Evolutionary conservation across 2,329 filamentous ascomycete species (phyloP), one percentile per base, ranked within the genome.

Genomic region (Exophiala viscosa): DNA sequence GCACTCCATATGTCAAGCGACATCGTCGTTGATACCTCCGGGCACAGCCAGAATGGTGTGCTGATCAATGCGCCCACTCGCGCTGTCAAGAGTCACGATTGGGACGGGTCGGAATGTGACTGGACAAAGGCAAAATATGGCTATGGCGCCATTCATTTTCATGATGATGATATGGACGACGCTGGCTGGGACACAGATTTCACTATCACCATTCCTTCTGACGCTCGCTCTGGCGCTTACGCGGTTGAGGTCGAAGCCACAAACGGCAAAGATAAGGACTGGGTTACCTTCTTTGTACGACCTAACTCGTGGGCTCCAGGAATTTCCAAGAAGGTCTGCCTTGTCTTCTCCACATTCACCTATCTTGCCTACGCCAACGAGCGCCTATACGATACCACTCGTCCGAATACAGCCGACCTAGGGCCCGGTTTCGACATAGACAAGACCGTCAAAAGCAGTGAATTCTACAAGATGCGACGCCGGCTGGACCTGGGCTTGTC

Each of bases 321-420:
- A n/a, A 43, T 18, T 2, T 38, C 52, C 23, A 32, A 23, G 13
- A 57, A 57, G 20, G 65, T 66, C 20, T 63, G 60, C 1, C 53
- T 69, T 5, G 58, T 71, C 18, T 52, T 70, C 23, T 61, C 65
- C 6, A 71, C 69, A 2, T 68, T 70, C 50, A 70, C 67, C 1
- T 71, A 70, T 38, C 62, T 67, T 6, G 69, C 68, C 0, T 71
- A 71, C 51, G 68, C 68, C n/a, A 71, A 71, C 47, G 68, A 71
- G 45, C 64, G 60, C 31, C 65, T 71, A 60, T 68, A 64, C 31
- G 69, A 71, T 31, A 57, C 60, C 42, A 61, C 51, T 9, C 60
- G 59, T 47, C 60, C 57, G 31, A 65, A 49, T 20, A 39, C 45
- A 10, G 45, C 18, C 35, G 36, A 31, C 14, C 32, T 58, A 28